Evolutionary conservation across 2,329 filamentous ascomycete genomes (phyloP).

Genomic region (Phaeosphaeriaceae sp.): DNA sequence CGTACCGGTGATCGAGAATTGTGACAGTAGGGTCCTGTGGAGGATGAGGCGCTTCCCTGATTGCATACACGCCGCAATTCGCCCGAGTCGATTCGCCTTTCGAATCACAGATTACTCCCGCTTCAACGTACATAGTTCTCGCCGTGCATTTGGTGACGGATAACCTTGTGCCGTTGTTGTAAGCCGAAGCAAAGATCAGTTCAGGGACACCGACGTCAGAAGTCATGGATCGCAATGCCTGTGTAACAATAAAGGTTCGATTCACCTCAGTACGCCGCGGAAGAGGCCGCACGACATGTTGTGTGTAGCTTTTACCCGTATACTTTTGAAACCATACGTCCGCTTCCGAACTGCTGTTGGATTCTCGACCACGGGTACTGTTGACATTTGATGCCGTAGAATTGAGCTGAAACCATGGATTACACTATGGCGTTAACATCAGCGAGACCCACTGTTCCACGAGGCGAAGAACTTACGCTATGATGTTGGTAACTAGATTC

Average conservation of each 20-base stretch:
- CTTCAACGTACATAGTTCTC: not conserved
- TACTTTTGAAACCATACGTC: not conserved
- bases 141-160: not conserved
- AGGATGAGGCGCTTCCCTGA: not conserved
- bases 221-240: not conserved
- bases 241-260: not conserved
- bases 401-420: slow-evolving; percentile 1
- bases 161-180: not conserved
- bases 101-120: not conserved
- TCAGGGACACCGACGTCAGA: not conserved
- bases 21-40: not conserved
- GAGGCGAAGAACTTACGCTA: not conserved
- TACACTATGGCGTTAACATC: not conserved
- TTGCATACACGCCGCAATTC: not conserved
- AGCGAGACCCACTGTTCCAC: not conserved
- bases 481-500: not conserved
- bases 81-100: not conserved
- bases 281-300: not conserved
- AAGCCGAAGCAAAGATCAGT: not conserved
- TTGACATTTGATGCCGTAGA: not conserved
- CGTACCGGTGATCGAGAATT: not conserved
- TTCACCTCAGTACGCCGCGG: not conserved
- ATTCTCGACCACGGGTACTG: too few relatives aligned
- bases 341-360: not conserved
- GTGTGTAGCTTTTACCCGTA: not conserved